A percentile compares a stretch with the other conserved stretches of the same genome.
Evolutionary conservation across 805 yeast genomes (phyloP).

Genomic region (Cephaloascus albidus): DNA sequence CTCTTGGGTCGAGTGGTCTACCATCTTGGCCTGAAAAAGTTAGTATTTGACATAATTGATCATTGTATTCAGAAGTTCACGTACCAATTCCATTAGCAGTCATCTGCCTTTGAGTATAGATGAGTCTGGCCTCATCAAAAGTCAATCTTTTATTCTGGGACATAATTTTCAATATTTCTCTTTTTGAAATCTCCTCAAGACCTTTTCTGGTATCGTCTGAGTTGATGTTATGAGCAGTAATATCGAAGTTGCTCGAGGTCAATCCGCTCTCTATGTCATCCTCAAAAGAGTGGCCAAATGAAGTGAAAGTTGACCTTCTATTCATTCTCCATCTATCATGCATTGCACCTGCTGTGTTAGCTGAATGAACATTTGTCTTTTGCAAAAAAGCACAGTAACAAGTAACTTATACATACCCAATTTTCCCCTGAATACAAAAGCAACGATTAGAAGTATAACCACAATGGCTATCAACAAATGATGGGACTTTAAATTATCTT

Average conservation of each 20-base stretch:
- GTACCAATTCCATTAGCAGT: slow-evolving; percentile 35
- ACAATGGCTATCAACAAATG: neutral
- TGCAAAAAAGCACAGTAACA: too few relatives aligned
- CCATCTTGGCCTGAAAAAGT: slow-evolving; percentile 44
- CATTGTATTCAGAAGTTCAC: too few relatives aligned
- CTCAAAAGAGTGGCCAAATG: slow-evolving; percentile 14
- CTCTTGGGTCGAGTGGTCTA: slow-evolving; percentile 56
- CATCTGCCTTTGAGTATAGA: slow-evolving; percentile 37
- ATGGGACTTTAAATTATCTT: neutral
- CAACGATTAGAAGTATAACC: neutral
- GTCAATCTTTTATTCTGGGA: slow-evolving; percentile 26
- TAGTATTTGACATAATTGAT: too few relatives aligned
- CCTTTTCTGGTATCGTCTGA: slow-evolving; percentile 54
- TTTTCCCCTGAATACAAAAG: neutral
- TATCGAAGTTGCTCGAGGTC: slow-evolving; percentile 48
- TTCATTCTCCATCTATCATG: neutral
- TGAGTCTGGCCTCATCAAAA: slow-evolving; percentile 64
- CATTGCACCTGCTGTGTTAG: too few relatives aligned
- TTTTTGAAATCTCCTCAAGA: slow-evolving; percentile 44
- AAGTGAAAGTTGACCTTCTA: neutral
- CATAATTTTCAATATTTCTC: slow-evolving; percentile 47
- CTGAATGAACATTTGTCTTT: too few relatives aligned
- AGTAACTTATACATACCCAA: too few relatives aligned
- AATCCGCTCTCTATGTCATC: slow-evolving; percentile 53
- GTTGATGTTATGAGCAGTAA: slow-evolving; percentile 31